Evolutionary conservation across 352 stramenopile genomes (phyloP).

Genomic region (Lagenidium sp.): DNA sequence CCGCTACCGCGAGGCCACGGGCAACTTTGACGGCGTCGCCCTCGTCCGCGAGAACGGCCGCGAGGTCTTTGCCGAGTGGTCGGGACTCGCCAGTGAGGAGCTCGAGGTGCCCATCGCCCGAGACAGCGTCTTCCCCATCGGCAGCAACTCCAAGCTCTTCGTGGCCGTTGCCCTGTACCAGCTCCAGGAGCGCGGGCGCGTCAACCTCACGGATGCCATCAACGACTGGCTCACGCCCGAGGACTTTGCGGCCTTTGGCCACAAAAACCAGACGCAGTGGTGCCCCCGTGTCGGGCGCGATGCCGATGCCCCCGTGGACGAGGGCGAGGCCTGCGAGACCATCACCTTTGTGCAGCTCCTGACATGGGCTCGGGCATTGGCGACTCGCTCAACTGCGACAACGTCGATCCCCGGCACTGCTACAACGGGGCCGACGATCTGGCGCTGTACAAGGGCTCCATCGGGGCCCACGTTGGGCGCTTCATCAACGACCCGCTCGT

Average conservation of each 20-base stretch:
- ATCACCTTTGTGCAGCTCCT: conserved; percentile 62
- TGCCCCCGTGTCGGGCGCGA: conserved; percentile 41
- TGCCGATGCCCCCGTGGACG: neutral
- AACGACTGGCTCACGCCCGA: conserved; percentile 21
- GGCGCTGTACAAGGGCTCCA: conserved; percentile 15
- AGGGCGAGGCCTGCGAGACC: conserved; percentile 24
- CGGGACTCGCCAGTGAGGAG: conserved; percentile 34
- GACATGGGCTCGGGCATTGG: conserved; percentile 43
- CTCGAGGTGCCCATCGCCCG: conserved; percentile 30
- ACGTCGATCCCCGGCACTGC: conserved; percentile 4
- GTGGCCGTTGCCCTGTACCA: conserved; percentile 43
- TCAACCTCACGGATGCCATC: conserved; percentile 25
- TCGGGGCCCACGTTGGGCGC: conserved; percentile 23
- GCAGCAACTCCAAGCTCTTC: conserved; percentile 51
- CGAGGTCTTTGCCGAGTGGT: conserved; percentile 32
- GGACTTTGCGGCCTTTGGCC: conserved; percentile 40
- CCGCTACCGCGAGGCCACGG: conserved; percentile 8
- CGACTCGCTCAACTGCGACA: conserved; percentile 20
- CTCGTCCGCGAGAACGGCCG: conserved; percentile 35
- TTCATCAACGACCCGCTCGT: conserved; percentile 46
- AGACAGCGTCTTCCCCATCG: conserved; percentile 48
- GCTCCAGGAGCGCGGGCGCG: conserved; percentile 33
- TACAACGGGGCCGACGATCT: conserved; percentile 9
- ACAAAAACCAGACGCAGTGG: conserved; percentile 36
- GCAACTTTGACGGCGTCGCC: conserved; percentile 47